These are phyloP conservation scores for Oryza glaberrima DNA, from an alignment of 176 grass and related monocot species.

Conservation along the genomic window DNA sequence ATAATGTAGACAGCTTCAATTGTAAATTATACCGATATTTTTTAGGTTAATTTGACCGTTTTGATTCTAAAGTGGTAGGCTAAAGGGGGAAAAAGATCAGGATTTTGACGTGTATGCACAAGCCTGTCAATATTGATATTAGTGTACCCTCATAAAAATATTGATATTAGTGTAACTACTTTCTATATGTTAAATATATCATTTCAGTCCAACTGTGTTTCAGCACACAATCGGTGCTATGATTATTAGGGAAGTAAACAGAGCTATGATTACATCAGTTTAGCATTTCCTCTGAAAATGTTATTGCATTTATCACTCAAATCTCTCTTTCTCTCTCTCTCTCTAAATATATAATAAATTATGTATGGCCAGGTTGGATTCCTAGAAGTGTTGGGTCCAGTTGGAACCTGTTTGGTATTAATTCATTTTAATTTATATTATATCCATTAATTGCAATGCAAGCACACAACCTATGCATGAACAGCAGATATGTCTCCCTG, in stretches of 20 bases:
- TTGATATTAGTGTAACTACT: neutral
- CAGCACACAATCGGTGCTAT: neutral
- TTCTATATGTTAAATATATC: neutral
- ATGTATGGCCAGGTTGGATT: neutral
- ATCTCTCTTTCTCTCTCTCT: neutral
- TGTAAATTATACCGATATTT: no score
- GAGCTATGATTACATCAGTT: neutral
- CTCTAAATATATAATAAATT: neutral
- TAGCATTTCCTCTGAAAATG: neutral
- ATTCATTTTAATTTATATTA: neutral
- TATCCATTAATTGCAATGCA: neutral
- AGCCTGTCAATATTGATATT: neutral
- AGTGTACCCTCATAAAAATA: neutral
- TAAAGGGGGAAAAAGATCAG: no score
- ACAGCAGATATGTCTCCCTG: neutral
- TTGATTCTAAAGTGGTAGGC: no score
- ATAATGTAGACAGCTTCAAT: no score
- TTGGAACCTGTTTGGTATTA: neutral
- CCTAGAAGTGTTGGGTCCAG: neutral
- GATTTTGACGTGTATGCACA: neutral
- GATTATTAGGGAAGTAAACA: neutral
- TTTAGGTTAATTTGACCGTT: no score
- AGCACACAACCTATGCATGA: neutral
- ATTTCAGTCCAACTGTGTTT: neutral
- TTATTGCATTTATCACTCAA: neutral